A percentile compares a stretch with the other conserved stretches of the same genome.
Conservation (phyloP, 768 basidiomycete genomes). For the Podaxis pistillaris region DNA sequence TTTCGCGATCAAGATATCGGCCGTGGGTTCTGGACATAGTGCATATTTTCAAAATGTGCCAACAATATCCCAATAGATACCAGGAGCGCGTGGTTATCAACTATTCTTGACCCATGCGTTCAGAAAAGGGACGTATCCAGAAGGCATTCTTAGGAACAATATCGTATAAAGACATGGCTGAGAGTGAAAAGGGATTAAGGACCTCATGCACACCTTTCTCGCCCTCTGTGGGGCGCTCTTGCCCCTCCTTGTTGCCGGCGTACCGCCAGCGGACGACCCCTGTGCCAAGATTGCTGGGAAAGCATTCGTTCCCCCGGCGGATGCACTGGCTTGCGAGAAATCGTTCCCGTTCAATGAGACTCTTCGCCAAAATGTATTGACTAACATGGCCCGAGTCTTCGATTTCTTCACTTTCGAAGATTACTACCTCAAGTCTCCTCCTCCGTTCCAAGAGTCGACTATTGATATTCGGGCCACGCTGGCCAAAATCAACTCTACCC, state of each 20-base stretch:
- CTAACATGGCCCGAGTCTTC: constrained; percentile 44
- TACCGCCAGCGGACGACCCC: constrained; percentile 32
- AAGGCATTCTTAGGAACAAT: background rate
- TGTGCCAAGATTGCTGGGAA: constrained; percentile 40
- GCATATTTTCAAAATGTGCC: background rate
- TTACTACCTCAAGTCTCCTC: constrained; percentile 47
- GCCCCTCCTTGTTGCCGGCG: constrained; percentile 18
- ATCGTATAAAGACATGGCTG: background rate
- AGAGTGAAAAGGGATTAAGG: background rate
- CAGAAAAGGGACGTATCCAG: background rate
- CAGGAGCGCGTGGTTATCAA: constrained; percentile 1
- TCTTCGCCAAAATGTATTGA: constrained; percentile 51
- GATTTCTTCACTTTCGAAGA: constrained; percentile 57
- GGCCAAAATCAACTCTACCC: constrained; percentile 44
- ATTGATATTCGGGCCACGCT: constrained; percentile 51
- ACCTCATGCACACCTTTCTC: constrained; percentile 1
- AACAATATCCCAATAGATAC: background rate
- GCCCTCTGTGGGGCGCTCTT: constrained; percentile 8
- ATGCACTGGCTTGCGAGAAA: constrained; percentile 57
- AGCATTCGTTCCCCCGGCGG: constrained; percentile 46
- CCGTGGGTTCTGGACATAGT: background rate
- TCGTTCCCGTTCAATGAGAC: constrained; percentile 58
- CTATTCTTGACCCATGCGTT: background rate
- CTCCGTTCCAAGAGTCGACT: constrained; percentile 57
- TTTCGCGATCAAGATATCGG: background rate